Evolutionary conservation across 441 rosid genomes (phyloP).

Genomic region (Pelargonium fulgidum): DNA sequence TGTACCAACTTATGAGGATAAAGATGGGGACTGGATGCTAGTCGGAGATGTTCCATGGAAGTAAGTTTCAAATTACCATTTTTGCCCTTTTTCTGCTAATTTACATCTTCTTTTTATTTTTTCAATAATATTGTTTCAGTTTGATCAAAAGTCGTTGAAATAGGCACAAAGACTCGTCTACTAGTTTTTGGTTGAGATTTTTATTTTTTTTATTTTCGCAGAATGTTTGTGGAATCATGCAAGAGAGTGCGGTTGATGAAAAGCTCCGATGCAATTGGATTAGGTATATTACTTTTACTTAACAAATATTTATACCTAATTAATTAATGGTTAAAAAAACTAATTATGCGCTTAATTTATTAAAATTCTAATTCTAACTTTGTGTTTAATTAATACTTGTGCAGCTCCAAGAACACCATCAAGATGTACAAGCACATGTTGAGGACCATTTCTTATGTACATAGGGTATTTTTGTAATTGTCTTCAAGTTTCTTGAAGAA

Average conservation of each 20-base stretch:
- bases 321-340: background rate
- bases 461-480: slow-evolving; percentile 20
- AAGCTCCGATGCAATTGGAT: slow-evolving; percentile 42
- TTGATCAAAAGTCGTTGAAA: too few species aligned
- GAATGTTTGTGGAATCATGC: slow-evolving; percentile 67
- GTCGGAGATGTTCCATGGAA: slow-evolving; percentile 75
- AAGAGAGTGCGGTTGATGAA: slow-evolving; percentile 62
- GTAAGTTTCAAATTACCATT: slow-evolving; percentile 27
- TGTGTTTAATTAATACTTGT: background rate
- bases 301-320: background rate
- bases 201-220: slow-evolving; percentile 19
- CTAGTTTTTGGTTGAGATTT: too few species aligned
- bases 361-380: too few species aligned
- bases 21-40: slow-evolving; percentile 70
- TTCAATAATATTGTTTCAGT: too few species aligned
- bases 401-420: slow-evolving; percentile 38
- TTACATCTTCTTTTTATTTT: too few species aligned
- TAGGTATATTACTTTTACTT: slow-evolving; percentile 22
- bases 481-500: slow-evolving; percentile 6
- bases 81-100: too few species aligned
- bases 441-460: slow-evolving; percentile 15
- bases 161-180: too few species aligned
- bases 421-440: slow-evolving; percentile 32
- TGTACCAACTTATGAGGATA: slow-evolving; percentile 58
- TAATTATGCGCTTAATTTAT: background rate